Evolutionary conservation across 495 filamentous ascomycete species (phyloP).

Genomic region (Venustampulla echinocandica): DNA sequence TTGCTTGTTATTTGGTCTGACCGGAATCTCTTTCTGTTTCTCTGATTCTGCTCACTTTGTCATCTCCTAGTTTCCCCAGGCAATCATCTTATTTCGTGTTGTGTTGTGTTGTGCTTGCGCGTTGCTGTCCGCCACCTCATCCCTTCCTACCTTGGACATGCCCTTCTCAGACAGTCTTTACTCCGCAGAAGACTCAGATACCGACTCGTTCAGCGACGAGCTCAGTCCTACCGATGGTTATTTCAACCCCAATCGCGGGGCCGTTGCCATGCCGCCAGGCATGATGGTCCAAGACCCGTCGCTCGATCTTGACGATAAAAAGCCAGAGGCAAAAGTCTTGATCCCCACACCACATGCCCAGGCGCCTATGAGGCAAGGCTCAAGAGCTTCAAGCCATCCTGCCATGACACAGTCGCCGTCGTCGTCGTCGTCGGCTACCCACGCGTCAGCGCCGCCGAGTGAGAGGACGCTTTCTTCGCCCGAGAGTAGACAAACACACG

Average conservation of each 20-base stretch:
- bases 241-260: constrained; percentile 12
- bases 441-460: constrained; percentile 11
- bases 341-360: constrained; percentile 4
- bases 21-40: too few relatives aligned
- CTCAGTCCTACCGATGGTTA: constrained; percentile 21
- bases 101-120: too few relatives aligned
- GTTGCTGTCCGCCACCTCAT: constrained; percentile 5
- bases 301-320: constrained; percentile 3
- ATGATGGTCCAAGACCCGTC: constrained; percentile 20
- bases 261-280: neutral
- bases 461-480: neutral
- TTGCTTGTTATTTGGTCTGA: too few relatives aligned
- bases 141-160: constrained; percentile 9
- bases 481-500: constrained; percentile 6
- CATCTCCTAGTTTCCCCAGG: too few relatives aligned
- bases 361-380: constrained; percentile 3
- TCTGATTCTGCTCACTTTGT: too few relatives aligned
- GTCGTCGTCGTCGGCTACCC: constrained; percentile 4
- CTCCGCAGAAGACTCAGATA: constrained; percentile 17
- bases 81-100: neutral
- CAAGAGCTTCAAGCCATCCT: constrained; percentile 5
- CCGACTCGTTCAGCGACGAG: constrained; percentile 22
- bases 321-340: constrained; percentile 15
- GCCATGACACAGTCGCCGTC: constrained; percentile 1
- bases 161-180: constrained; percentile 18